phyloP scores from a whole-genome alignment of 1,284 basidiomycete species.

The Macrocystidia cucumis region DNA sequence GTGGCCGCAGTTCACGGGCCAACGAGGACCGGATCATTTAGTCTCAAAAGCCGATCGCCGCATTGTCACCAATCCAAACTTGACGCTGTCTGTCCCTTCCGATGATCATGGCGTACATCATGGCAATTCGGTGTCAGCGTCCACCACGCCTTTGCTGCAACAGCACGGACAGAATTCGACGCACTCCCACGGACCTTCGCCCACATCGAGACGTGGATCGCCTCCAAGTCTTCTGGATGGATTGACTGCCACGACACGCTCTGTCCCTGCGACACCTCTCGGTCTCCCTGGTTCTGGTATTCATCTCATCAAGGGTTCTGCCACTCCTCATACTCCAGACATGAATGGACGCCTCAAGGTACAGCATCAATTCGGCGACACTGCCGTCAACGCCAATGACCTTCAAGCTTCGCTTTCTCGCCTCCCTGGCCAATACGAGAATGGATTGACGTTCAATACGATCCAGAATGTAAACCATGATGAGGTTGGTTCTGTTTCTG shows the following conservation, averaged over 20 bases:
- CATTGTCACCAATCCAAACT: conserved; percentile 64
- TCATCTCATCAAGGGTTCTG: conserved; percentile 57
- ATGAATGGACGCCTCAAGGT: conserved; percentile 54
- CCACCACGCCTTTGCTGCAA: conserved; percentile 54
- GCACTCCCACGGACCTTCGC: conserved; percentile 31
- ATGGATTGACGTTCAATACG: conserved; percentile 42
- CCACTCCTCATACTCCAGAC: conserved; percentile 61
- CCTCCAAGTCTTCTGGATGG: conserved; percentile 56
- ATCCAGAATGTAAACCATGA: conserved; percentile 40
- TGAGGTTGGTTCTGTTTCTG: conserved; percentile 34
- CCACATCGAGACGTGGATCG: conserved; percentile 62
- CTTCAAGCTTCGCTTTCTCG: conserved; percentile 66
- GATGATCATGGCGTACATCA: conserved; percentile 43
- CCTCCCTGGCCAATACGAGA: conserved; percentile 50
- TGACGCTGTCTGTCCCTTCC: conserved; percentile 47
- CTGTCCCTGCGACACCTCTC: conserved; percentile 70
- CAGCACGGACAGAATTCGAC: conserved; percentile 47
- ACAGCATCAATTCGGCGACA: conserved; percentile 43
- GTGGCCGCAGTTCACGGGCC: conserved; percentile 84
- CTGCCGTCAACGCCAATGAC: conserved; percentile 40
- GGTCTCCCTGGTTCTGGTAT: conserved; percentile 39
- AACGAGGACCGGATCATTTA: conserved; percentile 49
- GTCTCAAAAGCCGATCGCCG: conserved; percentile 51
- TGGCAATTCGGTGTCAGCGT: conserved; percentile 41
- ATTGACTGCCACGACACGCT: conserved; percentile 56